Conservation (phyloP, 345 rosid genomes). For the Syzygium jambos region DNA sequence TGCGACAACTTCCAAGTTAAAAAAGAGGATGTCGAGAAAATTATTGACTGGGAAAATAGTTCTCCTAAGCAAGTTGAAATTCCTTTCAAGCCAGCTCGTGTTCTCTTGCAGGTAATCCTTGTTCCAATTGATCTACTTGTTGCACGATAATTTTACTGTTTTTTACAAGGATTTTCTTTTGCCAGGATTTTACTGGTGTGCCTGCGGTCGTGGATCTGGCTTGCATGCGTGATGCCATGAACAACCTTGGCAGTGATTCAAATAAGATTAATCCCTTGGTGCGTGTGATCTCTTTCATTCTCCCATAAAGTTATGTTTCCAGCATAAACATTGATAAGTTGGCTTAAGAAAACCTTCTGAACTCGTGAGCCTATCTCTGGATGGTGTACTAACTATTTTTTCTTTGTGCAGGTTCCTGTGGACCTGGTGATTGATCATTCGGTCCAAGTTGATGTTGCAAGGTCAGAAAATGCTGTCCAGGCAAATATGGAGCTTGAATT, state of each 20-base stretch:
- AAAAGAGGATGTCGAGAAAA: constrained; percentile 90
- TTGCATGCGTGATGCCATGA: constrained; percentile 99
- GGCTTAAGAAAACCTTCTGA: background rate
- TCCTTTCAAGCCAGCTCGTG: constrained; percentile 98
- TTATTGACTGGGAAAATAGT: constrained; percentile 85
- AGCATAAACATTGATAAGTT: background rate
- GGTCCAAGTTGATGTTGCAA: constrained; percentile 93
- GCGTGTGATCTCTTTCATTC: background rate
- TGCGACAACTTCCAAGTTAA: constrained; percentile 97
- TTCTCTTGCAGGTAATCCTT: constrained; percentile 67
- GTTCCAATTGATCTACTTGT: background rate
- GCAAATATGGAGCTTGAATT: constrained; percentile 96
- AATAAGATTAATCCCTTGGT: constrained; percentile 93
- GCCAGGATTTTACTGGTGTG: constrained; percentile 99
- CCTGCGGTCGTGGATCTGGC: constrained; percentile 99
- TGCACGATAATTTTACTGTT: background rate
- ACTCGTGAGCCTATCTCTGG: background rate
- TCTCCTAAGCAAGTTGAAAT: constrained; percentile 94
- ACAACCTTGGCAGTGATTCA: constrained; percentile 77
- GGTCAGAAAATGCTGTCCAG: constrained; percentile 95
- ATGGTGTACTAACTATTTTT: background rate
- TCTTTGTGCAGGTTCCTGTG: constrained; percentile 70
- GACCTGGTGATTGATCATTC: constrained; percentile 99
- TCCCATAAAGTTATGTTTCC: background rate
- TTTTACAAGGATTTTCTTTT: constrained; percentile 4